These are phyloP conservation scores for Boechera stricta DNA, from an alignment of 345 rosid genomes.

Conservation along the genomic window DNA sequence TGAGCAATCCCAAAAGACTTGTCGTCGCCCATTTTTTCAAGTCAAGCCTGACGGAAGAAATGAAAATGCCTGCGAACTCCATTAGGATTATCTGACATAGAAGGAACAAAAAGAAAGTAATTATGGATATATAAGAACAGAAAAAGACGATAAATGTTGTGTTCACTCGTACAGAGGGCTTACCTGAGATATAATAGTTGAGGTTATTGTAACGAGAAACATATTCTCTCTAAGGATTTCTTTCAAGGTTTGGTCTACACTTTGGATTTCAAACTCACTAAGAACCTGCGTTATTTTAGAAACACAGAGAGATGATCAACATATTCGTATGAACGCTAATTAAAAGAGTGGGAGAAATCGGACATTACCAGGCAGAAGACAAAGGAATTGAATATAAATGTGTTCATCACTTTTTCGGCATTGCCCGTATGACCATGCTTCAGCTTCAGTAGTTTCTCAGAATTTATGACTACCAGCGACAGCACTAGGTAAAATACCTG, in stretches of 20 bases:
- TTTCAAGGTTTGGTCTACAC: constrained; percentile 58
- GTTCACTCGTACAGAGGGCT: constrained; percentile 13
- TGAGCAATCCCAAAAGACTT: constrained; percentile 56
- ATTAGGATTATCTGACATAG: constrained; percentile 57
- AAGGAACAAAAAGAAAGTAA: background rate
- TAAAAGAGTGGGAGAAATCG: constrained; percentile 17
- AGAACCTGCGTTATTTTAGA: constrained; percentile 51
- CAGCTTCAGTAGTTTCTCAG: constrained; percentile 48
- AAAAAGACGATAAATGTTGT: too few species aligned
- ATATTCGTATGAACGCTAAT: background rate
- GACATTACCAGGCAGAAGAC: constrained; percentile 72
- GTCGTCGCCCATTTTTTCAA: constrained; percentile 64
- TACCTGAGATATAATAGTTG: constrained; percentile 67
- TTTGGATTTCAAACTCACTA: constrained; percentile 81
- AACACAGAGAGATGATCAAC: constrained; percentile 4
- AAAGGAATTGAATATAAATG: constrained; percentile 70
- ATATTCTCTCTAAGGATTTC: constrained; percentile 69
- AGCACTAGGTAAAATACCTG: constrained; percentile 71
- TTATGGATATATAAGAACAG: background rate
- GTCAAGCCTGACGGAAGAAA: constrained; percentile 52
- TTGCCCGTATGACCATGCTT: constrained; percentile 41
- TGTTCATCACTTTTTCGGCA: constrained; percentile 63
- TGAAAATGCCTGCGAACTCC: constrained; percentile 62
- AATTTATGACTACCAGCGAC: constrained; percentile 64
- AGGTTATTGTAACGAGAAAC: constrained; percentile 59